Evolutionary conservation across 441 rosid species (phyloP), one percentile per base, ranked within the genome.

Genomic region (Syzygium malaccense): DNA sequence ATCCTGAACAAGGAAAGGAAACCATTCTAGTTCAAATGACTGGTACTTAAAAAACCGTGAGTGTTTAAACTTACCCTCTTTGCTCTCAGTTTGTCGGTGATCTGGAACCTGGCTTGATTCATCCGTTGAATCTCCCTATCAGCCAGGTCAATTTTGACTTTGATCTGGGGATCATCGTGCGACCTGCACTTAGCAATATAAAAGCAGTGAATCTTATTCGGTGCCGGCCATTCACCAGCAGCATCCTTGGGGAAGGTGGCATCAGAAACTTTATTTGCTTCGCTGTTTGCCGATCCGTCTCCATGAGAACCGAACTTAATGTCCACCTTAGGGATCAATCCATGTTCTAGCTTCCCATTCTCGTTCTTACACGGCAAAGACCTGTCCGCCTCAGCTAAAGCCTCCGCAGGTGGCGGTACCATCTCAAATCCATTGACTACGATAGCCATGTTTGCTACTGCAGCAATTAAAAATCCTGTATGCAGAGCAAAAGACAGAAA

Each of bases 141-240:
- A 20, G 90, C 90, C 30, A 90, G 94, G 86, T 94, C 97, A 51
- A 97, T 91, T 92, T 94, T 93, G 41, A 92, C 92, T 83, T 93
- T 96, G 64, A 94, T 92, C 93, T 93, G 94, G 8, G 99, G 99
- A 91, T 98, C 97, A 28, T 96, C 96, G 30, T 89, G 94, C 30
- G 91, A 88, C 18, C 94, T 91, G 88, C 89, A 93, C 89, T 92
- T 94, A 23, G 95, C 93, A 45, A 97, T 93, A 93, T 95, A 95
- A 84, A 95, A 97, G 78, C 85, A 37, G 90, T 94, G 94, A 87
- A 92, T 90, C 94, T 94, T 92, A 89, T 86, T 89, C 32, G 91
- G 92, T 62, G 93, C 94, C 85, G 98, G 96, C 98, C 98, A 96
- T 90, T 96, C 97, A 18, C 91, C 95, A 79, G 86, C 90, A 1